Evolutionary conservation across 495 filamentous ascomycete genomes (phyloP), one percentile per base, ranked within the genome.

Genomic region (Talaromyces nanjingensis): DNA sequence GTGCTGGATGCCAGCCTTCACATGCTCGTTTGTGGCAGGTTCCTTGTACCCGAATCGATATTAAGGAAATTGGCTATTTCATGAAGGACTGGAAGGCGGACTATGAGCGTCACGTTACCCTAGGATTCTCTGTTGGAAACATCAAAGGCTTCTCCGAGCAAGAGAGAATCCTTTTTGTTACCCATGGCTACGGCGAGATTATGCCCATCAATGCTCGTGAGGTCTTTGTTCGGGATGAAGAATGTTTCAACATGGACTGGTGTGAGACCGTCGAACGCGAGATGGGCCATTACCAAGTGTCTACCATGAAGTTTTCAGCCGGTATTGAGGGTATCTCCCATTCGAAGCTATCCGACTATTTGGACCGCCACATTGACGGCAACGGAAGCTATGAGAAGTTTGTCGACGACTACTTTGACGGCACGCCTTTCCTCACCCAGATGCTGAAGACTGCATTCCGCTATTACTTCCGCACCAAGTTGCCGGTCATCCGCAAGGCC

Each of bases 51-150:
- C 88, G 92, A 27, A 96, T 96, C 66, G 92, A 96, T 71, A 97
- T 97, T 79, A 96, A 96, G 81, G 92, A 97, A 67, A 94, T 97
- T 70, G 90, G 85, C 33, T 96, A 92, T 70, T 97, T 97, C 81
- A 93, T 96, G 91, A 96, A 96, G 81, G 92, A 96, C 74, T 97
- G 91, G 92, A 93, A 90, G 77, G 92, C 91, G 16, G 92, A 97
- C 69, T 96, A 91, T 71, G 92, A 96, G 75, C 88, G 92, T 60
- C 92, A 97, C 72, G 84, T 93, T 62, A 87, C 81, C 68, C 86
- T 91, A 65, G 91, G 90, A 39, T 90, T 96, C 73, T 92, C 91
- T 3, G 87, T 96, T 39, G 91, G 87, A 70, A 96, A 97, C 70
- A 93, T 97, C 77, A 96, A 93, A 73, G 92, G 92, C 61, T 96